Evolutionary conservation across 2,329 filamentous ascomycete species (phyloP), one percentile per base, ranked within the genome.

Genomic region (Stromatinia cepivora): DNA sequence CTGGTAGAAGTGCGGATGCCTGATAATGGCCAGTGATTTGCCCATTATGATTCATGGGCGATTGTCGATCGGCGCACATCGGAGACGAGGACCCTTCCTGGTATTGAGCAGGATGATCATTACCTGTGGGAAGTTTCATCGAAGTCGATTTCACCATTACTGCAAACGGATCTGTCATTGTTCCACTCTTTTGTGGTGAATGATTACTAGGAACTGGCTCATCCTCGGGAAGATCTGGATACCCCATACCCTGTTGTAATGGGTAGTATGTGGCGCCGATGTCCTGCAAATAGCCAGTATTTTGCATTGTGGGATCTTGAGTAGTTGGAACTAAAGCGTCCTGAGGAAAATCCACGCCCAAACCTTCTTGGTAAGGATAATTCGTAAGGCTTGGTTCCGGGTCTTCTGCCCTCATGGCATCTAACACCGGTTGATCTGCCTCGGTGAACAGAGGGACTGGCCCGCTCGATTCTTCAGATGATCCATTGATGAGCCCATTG

Each of bases 101-200:
- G 36, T 59, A 59, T 42, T 28, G 3, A 45, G 48, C 10, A 17
- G 4, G 8, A 45, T 42, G 15, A 10, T 28, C 3, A 11, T 4
- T n/a, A 11, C 1, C 10, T 17, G 36, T 1, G 3, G 5, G 0
- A 13, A 0, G 4, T 11, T 57, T 3, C 5, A n/a, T 36, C 25
- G 13, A 15, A 59, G 56, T 17, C 7, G 11, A 17, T 39, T 20
- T 4, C 13, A 6, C 3, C 1, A 42, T 42, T 25, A 7, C 1
- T n/a, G 13, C 5, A 15, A 59, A 13, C 28, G 15, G 8, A 45
- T 20, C 3, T 45, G 25, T 4, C 17, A 17, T 20, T 45, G 3
- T 59, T 15, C 2, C n/a, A 10, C 20, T 10, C 25, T 20, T 25
- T 9, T 28, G 4, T 4, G 3, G 13, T 42, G n/a, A 15, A 25